Conservation (phyloP, 176 grass and related monocot genomes). For the Juncus inflexus region DNA sequence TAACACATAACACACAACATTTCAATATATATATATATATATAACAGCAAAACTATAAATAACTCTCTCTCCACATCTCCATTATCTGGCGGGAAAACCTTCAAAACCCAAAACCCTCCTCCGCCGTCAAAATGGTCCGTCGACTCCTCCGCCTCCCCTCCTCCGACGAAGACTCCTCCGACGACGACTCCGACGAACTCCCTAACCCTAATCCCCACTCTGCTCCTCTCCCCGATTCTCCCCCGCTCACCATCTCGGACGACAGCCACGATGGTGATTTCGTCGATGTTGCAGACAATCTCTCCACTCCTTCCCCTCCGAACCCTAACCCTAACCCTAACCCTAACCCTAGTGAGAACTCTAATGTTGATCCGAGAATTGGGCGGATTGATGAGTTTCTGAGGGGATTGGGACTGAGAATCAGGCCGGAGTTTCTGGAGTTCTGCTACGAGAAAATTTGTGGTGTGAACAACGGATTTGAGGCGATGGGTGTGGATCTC, state of each 20-base stretch:
- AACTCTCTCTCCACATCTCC: not conserved
- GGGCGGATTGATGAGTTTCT: slow-evolving; percentile 50
- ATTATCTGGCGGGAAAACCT: not conserved
- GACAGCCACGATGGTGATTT: slow-evolving; percentile 38
- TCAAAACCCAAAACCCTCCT: slow-evolving; percentile 2
- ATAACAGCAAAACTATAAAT: too few relatives aligned
- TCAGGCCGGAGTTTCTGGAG: slow-evolving; percentile 70
- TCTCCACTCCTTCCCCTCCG: slow-evolving; percentile 35
- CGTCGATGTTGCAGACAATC: slow-evolving; percentile 47
- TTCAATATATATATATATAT: too few relatives aligned
- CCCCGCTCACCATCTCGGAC: slow-evolving; percentile 57
- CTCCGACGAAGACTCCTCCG: slow-evolving; percentile 62
- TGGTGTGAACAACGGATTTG: slow-evolving; percentile 23
- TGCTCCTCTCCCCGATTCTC: slow-evolving; percentile 10
- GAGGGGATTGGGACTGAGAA: slow-evolving; percentile 38
- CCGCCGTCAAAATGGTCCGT: slow-evolving; percentile 35
- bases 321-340: not conserved
- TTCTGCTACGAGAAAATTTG: slow-evolving; percentile 40
- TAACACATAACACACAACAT: too few relatives aligned
- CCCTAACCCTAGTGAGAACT: too few relatives aligned
- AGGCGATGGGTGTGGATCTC: slow-evolving; percentile 25
- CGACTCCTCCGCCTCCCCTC: slow-evolving; percentile 42
- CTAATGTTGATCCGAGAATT: slow-evolving; percentile 21
- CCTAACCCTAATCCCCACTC: slow-evolving; percentile 16
- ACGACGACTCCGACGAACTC: slow-evolving; percentile 29